phyloP scores from a whole-genome alignment of 2,329 filamentous ascomycete species.

The Trichophaea hybrida region DNA sequence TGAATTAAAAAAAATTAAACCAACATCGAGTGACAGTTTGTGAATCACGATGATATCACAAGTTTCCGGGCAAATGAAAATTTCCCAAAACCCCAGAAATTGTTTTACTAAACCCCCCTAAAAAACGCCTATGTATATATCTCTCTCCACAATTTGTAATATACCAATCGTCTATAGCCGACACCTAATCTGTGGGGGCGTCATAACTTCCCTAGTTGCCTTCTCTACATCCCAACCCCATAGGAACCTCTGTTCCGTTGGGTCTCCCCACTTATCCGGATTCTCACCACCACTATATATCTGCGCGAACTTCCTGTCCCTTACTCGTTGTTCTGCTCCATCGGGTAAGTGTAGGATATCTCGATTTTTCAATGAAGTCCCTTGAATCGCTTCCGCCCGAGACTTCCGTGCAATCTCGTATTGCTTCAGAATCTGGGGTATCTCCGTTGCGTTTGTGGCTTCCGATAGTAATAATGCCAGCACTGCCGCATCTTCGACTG shows the following conservation, averaged over 20 bases:
- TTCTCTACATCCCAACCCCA: constrained; percentile 12
- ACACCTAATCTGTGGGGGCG: too few species aligned
- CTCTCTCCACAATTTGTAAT: too few species aligned
- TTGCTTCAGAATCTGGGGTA: constrained; percentile 32
- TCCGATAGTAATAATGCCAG: constrained; percentile 30
- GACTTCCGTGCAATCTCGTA: constrained; percentile 45
- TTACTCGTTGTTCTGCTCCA: constrained; percentile 44
- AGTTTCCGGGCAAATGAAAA: background rate
- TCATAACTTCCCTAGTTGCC: background rate
- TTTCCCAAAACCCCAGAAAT: background rate
- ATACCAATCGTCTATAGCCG: too few species aligned
- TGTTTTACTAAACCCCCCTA: background rate
- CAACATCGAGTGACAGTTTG: too few species aligned
- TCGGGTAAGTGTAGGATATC: constrained; percentile 44
- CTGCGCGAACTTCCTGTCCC: constrained; percentile 39
- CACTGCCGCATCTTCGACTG: constrained; percentile 50
- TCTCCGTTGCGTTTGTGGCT: background rate
- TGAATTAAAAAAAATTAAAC: too few species aligned
- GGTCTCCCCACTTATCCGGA: constrained; percentile 8
- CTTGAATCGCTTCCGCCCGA: constrained; percentile 30
- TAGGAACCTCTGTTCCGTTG: constrained; percentile 4
- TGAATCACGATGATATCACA: too few species aligned
- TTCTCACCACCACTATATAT: constrained; percentile 1
- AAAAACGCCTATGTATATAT: too few species aligned
- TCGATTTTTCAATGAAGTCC: constrained; percentile 40